These are phyloP conservation scores for Blastocystis sp. DNA, from an alignment of 352 stramenopile species.

Conservation along the genomic window DNA sequence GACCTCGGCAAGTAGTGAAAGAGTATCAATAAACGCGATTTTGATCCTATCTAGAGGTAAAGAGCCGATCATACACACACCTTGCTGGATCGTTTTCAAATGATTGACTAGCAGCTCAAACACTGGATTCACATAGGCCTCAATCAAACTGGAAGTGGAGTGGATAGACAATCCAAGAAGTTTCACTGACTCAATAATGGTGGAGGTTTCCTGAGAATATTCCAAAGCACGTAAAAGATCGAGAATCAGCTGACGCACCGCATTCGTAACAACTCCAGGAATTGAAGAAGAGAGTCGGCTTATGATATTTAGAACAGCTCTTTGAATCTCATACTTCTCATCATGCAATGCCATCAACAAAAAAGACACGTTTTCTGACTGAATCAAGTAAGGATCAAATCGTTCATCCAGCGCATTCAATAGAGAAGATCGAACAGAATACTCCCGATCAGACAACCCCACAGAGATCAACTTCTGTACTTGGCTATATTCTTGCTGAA, in stretches of 20 bases:
- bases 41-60: constrained; percentile 6
- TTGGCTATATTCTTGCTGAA: constrained; percentile 34
- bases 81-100: constrained; percentile 33
- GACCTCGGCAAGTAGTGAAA: constrained; percentile 50
- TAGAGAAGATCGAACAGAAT: background rate
- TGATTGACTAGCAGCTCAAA: constrained; percentile 56
- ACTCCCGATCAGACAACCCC: constrained; percentile 14
- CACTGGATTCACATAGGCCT: constrained; percentile 52
- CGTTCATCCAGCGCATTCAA: constrained; percentile 45
- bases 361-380: constrained; percentile 73
- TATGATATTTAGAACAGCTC: constrained; percentile 82
- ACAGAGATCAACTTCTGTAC: constrained; percentile 59
- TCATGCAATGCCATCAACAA: constrained; percentile 92
- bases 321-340: constrained; percentile 78
- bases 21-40: constrained; percentile 45
- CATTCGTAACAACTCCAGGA: constrained; percentile 86
- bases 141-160: constrained; percentile 61
- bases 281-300: constrained; percentile 85
- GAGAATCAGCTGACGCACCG: constrained; percentile 83
- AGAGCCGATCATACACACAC: background rate
- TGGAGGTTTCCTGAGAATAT: constrained; percentile 77
- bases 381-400: constrained; percentile 46
- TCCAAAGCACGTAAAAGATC: constrained; percentile 87
- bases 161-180: constrained; percentile 69
- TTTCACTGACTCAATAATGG: constrained; percentile 79